phyloP scores from a whole-genome alignment of 495 filamentous ascomycete genomes.

The Lophium mytilinum region DNA sequence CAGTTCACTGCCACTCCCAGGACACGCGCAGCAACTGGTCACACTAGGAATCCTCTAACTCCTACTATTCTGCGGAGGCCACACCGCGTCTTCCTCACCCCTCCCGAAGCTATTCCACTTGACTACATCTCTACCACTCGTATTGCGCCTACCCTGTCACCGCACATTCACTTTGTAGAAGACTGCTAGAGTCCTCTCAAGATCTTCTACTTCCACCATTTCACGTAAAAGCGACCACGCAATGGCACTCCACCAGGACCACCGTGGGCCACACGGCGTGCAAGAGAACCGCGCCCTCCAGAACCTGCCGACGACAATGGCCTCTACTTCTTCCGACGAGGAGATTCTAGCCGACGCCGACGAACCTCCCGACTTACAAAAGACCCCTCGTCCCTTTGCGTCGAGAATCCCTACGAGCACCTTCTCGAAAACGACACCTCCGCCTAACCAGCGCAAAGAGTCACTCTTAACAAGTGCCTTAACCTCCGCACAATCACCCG shows the following conservation, averaged over 20 bases:
- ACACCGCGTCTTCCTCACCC: not conserved
- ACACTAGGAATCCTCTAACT: not conserved
- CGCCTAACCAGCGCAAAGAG: conserved; percentile 12
- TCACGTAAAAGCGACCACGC: not conserved
- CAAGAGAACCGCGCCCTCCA: conserved; percentile 3
- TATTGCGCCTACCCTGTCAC: not conserved
- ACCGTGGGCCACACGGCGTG: conserved; percentile 5
- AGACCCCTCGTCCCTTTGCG: conserved; percentile 20
- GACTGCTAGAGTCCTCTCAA: not conserved
- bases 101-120: not conserved
- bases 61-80: no score
- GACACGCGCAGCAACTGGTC: not conserved
- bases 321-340: conserved; percentile 14
- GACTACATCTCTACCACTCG: not conserved
- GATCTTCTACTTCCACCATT: not conserved
- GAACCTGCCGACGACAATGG: conserved; percentile 13
- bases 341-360: conserved; percentile 26
- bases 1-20: not conserved
- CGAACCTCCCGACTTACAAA: conserved; percentile 25
- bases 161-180: not conserved
- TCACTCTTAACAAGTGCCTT: conserved; percentile 22
- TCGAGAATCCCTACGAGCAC: conserved; percentile 11
- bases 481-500: conserved; percentile 14
- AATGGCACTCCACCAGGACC: conserved; percentile 17
- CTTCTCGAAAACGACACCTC: conserved; percentile 15